A percentile compares a stretch with the other conserved stretches of the same genome.
Evolutionary conservation across 192 early-diverging fungal genomes (phyloP).

Genomic region (Umbelopsis sp.): DNA sequence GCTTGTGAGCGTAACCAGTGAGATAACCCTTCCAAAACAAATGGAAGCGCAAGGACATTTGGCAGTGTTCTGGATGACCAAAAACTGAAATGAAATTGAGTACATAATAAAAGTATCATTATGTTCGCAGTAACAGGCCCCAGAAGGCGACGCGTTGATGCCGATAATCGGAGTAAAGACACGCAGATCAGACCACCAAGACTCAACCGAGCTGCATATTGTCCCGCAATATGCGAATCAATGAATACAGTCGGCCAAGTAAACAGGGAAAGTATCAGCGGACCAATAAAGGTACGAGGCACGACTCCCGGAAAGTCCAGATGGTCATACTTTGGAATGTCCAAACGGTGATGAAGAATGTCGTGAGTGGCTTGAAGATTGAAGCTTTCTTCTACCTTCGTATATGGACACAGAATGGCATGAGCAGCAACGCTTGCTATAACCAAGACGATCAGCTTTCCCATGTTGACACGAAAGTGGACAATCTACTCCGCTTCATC

Average conservation of each 20-base stretch:
- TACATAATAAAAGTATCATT: conserved; percentile 55
- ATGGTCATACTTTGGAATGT: conserved; percentile 72
- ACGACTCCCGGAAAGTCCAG: conserved; percentile 93
- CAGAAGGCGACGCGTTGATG: conserved; percentile 56
- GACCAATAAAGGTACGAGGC: conserved; percentile 90
- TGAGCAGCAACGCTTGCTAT: conserved; percentile 31
- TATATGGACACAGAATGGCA: conserved; percentile 66
- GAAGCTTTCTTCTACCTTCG: conserved; percentile 98
- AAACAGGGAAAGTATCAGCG: conserved; percentile 61
- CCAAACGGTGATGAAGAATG: conserved; percentile 64
- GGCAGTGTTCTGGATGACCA: conserved; percentile 88
- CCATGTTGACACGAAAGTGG: not conserved
- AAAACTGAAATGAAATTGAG: conserved; percentile 90
- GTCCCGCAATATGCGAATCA: conserved; percentile 14
- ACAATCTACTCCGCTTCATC: too few species aligned
- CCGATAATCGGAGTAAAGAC: conserved; percentile 55
- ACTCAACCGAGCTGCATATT: conserved; percentile 48
- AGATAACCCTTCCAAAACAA: conserved; percentile 42
- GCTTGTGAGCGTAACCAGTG: conserved; percentile 31
- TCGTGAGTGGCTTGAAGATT: conserved; percentile 94
- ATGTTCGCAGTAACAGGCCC: conserved; percentile 53
- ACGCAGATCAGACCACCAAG: conserved; percentile 52
- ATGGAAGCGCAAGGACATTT: conserved; percentile 82
- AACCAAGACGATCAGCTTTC: not conserved
- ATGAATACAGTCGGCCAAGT: conserved; percentile 43